Conservation (phyloP, 352 stramenopile species). For the Globisporangium cederbergense region DNA sequence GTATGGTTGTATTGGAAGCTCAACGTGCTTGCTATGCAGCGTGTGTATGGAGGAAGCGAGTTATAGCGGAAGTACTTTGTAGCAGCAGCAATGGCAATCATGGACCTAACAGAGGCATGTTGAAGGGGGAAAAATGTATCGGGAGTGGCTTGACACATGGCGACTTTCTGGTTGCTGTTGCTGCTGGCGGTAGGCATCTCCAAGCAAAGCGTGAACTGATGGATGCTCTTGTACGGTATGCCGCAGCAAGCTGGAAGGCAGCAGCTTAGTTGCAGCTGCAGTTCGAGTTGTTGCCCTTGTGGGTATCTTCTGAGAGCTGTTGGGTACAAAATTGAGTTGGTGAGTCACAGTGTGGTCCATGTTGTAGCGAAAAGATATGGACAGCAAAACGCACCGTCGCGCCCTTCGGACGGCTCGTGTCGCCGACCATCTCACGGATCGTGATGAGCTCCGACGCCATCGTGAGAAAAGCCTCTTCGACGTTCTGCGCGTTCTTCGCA, state of each 20-base stretch:
- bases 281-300: conserved; percentile 12
- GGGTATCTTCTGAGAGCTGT: conserved; percentile 16
- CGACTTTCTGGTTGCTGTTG: background rate
- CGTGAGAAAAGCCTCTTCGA: conserved; percentile 99
- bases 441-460: conserved; percentile 98
- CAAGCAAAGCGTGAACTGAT: background rate
- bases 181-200: background rate
- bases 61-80: background rate
- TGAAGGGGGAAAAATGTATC: conserved; percentile 4
- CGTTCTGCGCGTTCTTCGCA: conserved; percentile 98
- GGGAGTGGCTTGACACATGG: background rate
- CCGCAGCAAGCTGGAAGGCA: background rate
- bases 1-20: background rate
- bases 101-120: background rate
- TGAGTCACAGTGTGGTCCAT: background rate
- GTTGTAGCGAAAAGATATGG: background rate
- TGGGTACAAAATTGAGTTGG: background rate
- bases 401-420: conserved; percentile 59
- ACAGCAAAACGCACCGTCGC: conserved; percentile 42
- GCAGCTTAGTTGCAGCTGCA: conserved; percentile 16
- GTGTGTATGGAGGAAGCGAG: background rate
- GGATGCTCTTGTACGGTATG: background rate
- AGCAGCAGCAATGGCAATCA: background rate
- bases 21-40: background rate
- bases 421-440: conserved; percentile 85